phyloP scores from a whole-genome alignment of 2,329 filamentous ascomycete species.

The Aureobasidium melanogenum region DNA sequence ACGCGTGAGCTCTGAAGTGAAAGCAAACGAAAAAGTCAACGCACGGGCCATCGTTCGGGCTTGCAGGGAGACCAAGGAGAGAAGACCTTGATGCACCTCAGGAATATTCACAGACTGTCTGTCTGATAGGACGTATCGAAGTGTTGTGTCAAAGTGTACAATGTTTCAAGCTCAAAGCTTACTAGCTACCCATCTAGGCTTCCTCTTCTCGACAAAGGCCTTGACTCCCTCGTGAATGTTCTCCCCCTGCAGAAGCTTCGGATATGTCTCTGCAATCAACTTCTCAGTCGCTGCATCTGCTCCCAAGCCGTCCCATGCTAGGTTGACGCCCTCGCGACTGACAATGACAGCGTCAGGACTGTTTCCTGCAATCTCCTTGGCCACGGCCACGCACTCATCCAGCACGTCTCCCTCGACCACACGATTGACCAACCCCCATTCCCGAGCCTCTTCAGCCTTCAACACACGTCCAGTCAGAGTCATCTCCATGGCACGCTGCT shows the following conservation, averaged over 20 bases:
- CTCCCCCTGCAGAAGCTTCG: conserved; percentile 53
- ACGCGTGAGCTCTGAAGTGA: too few species aligned
- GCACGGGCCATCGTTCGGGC: too few species aligned
- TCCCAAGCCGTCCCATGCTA: conserved; percentile 62
- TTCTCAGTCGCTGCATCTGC: conserved; percentile 54
- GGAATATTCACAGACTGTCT: too few species aligned
- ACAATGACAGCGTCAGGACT: conserved; percentile 71
- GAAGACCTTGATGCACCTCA: too few species aligned
- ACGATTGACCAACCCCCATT: conserved; percentile 64
- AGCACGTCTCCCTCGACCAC: conserved; percentile 47
- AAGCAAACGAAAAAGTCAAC: too few species aligned
- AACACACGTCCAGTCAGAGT: conserved; percentile 56
- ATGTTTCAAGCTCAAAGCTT: conserved; percentile 17
- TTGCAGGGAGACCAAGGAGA: too few species aligned
- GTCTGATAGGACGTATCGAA: neutral
- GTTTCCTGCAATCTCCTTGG: conserved; percentile 47
- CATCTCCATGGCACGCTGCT: conserved; percentile 63
- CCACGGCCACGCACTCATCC: conserved; percentile 52
- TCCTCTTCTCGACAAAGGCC: conserved; percentile 70
- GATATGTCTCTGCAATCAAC: conserved; percentile 50
- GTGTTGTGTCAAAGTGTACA: neutral
- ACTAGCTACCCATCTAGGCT: conserved; percentile 54
- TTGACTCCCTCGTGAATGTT: conserved; percentile 66
- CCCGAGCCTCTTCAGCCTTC: conserved; percentile 48
- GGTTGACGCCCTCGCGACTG: conserved; percentile 59